Percentiles rank a stretch among this genome's conserved stretches.
phyloP scores from a whole-genome alignment of 768 basidiomycete genomes.

The Amanita pallidorosea region DNA sequence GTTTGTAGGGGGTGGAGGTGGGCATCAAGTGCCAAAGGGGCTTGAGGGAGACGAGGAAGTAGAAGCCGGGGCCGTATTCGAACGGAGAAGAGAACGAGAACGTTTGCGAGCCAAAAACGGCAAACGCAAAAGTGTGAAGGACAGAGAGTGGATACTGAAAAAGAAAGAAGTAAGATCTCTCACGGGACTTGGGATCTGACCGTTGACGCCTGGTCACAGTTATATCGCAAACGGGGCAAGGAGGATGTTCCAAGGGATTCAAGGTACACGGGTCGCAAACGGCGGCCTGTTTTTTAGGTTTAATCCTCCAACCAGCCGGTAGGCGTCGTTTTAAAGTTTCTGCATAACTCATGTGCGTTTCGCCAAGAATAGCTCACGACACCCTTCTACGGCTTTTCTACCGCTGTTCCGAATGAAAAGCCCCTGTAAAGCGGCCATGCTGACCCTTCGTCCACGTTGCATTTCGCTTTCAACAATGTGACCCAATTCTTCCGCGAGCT shows the following conservation, averaged over 20 bases:
- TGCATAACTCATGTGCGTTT: slow-evolving; percentile 12
- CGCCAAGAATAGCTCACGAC: slow-evolving; percentile 30
- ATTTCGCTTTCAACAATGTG: slow-evolving; percentile 43
- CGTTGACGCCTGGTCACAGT: slow-evolving; percentile 23
- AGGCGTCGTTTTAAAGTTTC: slow-evolving; percentile 2
- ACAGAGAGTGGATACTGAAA: slow-evolving; percentile 87
- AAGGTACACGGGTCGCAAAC: slow-evolving; percentile 87
- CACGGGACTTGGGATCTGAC: neutral
- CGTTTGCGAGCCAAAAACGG: slow-evolving; percentile 43
- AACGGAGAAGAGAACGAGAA: slow-evolving; percentile 66
- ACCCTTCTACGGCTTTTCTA: slow-evolving; percentile 40
- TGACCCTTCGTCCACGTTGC: slow-evolving; percentile 48
- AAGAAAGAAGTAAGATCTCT: slow-evolving; percentile 77
- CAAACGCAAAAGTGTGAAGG: slow-evolving; percentile 65
- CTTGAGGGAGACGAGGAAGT: slow-evolving; percentile 58
- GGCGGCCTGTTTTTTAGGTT: slow-evolving; percentile 66
- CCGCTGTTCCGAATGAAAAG: slow-evolving; percentile 77
- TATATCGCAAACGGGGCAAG: slow-evolving; percentile 80
- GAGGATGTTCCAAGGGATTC: slow-evolving; percentile 77
- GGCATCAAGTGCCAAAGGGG: slow-evolving; percentile 63
- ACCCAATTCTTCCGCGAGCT: slow-evolving; percentile 42
- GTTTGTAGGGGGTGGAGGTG: slow-evolving; percentile 71
- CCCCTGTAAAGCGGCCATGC: slow-evolving; percentile 96
- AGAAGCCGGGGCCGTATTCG: slow-evolving; percentile 56
- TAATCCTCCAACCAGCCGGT: slow-evolving; percentile 6